Percentiles rank a stretch among this genome's conserved stretches.
These are phyloP conservation scores for Musa troglodytarum DNA, from an alignment of 176 grass and related monocot species.

Conservation along the genomic window DNA sequence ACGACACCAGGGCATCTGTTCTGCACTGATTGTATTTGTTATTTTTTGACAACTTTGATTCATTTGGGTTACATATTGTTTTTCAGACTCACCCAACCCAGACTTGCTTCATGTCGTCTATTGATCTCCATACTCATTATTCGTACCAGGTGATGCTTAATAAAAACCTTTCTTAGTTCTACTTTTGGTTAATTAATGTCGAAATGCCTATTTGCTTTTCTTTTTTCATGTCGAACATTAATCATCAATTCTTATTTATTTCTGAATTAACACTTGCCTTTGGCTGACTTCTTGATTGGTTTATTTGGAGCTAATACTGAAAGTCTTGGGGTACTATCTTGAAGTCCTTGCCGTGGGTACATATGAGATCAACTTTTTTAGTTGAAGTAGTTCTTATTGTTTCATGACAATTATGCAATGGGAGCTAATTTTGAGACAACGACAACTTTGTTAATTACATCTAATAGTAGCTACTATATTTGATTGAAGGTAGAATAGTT, in stretches of 20 bases:
- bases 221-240: not conserved
- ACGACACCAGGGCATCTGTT: not conserved
- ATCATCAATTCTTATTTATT: conserved; percentile 4
- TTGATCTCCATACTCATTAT: conserved; percentile 99
- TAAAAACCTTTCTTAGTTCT: not conserved
- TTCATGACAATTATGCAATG: too few relatives aligned
- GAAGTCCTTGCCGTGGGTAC: too few relatives aligned
- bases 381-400: too few relatives aligned
- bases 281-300: too few relatives aligned
- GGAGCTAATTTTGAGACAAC: too few relatives aligned
- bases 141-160: conserved; percentile 79
- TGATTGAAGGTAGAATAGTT: too few relatives aligned
- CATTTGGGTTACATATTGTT: conserved; percentile 18
- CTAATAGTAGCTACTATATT: too few relatives aligned
- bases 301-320: too few relatives aligned
- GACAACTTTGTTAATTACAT: too few relatives aligned
- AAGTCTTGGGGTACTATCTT: too few relatives aligned
- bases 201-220: not conserved
- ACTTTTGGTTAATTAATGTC: conserved; percentile 3
- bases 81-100: conserved; percentile 93
- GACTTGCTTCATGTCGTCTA: conserved; percentile 96
- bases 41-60: conserved; percentile 9
- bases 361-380: too few relatives aligned
- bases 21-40: conserved; percentile 5
- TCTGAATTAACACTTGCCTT: not conserved